Evolutionary conservation across 2,329 filamentous ascomycete species (phyloP), one percentile per base, ranked within the genome.

Genomic region (Colletotrichum euphorbiae): DNA sequence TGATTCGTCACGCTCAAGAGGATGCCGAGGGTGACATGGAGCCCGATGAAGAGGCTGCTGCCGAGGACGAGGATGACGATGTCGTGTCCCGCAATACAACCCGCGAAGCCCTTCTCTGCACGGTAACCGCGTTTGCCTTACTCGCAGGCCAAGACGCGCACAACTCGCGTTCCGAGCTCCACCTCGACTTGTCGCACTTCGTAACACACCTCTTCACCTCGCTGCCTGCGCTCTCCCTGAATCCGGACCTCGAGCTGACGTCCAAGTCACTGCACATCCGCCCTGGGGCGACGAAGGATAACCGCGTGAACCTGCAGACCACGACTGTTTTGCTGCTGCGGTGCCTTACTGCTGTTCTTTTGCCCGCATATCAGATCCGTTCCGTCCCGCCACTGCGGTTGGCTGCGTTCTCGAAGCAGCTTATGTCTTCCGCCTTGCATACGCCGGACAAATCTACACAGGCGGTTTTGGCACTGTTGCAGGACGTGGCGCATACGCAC

Each of bases 81-180:
- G 71, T 78, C 1, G 77, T 83, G 12, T 77, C 83, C 43, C 90
- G 94, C 63, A 94, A 97, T 79, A 83, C 91, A 11, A 93, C 91
- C 28, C 91, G 96, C 71, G 94, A 98, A 80, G 89, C 93, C 11
- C 89, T 99, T 5, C 91, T 99, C 64, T 98, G 95, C 82, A 97
- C 94, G 66, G 94, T 97, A 74, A 99, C 96, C 1, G 96, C 97
- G 28, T 98, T 97, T 76, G 94, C 95, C n/a, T 89, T 99, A 6
- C 89, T 99, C 43, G 93, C 96, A 71, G 95, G 96, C 55, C 96
- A 99, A 81, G 95, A 98, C 75, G 93, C 90, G 15, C 91, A 92
- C 80, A 95, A 94, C 80, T 92, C 93, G 55, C 91, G 93, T 65
- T 87, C 90, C 48, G 86, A 90, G 50, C 87, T 98, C 4, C 92